Conservation (phyloP, 2,329 filamentous ascomycete genomes). For the Endoconidiophora laricicola region DNA sequence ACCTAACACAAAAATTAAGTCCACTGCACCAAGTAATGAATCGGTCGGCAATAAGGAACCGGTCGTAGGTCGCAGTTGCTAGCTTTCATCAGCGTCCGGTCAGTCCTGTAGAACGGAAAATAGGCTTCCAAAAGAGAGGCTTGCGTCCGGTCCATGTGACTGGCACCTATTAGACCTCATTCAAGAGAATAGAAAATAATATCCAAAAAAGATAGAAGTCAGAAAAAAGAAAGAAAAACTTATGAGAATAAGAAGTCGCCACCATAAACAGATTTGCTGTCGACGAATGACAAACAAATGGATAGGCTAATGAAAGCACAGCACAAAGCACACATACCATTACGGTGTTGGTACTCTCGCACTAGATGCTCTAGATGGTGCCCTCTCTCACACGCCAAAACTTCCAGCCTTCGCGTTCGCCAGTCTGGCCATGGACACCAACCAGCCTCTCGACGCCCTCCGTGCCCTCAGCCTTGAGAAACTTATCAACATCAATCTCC, state of each 20-base stretch:
- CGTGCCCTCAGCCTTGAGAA: constrained; percentile 67
- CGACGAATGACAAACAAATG: constrained; percentile 2
- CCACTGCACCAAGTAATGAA: neutral
- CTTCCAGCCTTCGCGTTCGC: constrained; percentile 67
- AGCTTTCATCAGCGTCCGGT: neutral
- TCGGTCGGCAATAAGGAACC: neutral
- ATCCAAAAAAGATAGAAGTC: too few species aligned
- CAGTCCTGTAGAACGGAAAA: neutral
- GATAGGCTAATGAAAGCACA: neutral
- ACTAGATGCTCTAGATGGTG: constrained; percentile 4
- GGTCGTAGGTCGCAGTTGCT: neutral
- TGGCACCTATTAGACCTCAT: too few species aligned
- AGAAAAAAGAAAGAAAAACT: too few species aligned
- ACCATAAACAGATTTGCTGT: neutral
- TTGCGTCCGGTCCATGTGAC: neutral
- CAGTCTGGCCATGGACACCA: constrained; percentile 52
- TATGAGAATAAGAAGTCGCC: neutral
- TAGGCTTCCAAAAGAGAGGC: neutral
- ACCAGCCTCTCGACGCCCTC: constrained; percentile 79
- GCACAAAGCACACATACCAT: neutral
- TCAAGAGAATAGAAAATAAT: too few species aligned
- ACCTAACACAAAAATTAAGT: neutral
- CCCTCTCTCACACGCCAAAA: constrained; percentile 51
- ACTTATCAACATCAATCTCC: constrained; percentile 75
- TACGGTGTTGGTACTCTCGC: neutral